A percentile compares a stretch with the other conserved stretches of the same genome.
phyloP scores from a whole-genome alignment of 2,329 filamentous ascomycete genomes.

The Sporothrix curviconia region DNA sequence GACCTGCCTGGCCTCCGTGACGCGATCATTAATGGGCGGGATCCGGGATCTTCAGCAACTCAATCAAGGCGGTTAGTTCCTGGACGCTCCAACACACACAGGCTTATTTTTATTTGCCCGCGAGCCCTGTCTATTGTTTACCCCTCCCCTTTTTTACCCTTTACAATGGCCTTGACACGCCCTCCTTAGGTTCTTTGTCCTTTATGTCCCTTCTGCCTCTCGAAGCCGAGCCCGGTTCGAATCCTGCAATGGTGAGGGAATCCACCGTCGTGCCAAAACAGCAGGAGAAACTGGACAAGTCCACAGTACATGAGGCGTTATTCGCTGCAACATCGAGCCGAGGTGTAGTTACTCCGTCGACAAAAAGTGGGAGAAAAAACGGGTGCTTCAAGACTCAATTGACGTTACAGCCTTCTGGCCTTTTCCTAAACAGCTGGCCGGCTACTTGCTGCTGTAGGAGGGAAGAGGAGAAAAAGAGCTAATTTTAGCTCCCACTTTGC shows the following conservation, averaged over 20 bases:
- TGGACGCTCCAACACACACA: not conserved
- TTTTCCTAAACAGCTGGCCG: not conserved
- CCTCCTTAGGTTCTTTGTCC: not conserved
- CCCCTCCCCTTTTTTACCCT: not conserved
- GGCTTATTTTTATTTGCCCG: not conserved
- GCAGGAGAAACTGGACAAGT: too few species aligned
- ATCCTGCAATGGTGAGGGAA: too few species aligned
- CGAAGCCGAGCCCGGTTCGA: too few species aligned
- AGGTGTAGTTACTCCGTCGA: slow-evolving; percentile 12
- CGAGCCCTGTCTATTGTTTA: not conserved
- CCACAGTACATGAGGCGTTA: too few species aligned
- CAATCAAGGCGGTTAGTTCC: not conserved
- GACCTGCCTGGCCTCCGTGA: too few species aligned
- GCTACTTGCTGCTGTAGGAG: too few species aligned
- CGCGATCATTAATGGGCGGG: too few species aligned
- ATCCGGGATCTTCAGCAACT: too few species aligned
- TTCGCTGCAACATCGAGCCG: slow-evolving; percentile 8
- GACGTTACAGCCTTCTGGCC: slow-evolving; percentile 2
- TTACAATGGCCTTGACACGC: not conserved
- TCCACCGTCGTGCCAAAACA: too few species aligned
- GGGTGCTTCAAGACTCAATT: not conserved
- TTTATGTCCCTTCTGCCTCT: too few species aligned
- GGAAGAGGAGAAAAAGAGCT: not conserved
- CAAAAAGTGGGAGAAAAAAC: not conserved
- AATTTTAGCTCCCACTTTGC: slow-evolving; percentile 8